Base-by-base conservation (phyloP, 129 eudicot species). In the Silybum marianum region DNA sequence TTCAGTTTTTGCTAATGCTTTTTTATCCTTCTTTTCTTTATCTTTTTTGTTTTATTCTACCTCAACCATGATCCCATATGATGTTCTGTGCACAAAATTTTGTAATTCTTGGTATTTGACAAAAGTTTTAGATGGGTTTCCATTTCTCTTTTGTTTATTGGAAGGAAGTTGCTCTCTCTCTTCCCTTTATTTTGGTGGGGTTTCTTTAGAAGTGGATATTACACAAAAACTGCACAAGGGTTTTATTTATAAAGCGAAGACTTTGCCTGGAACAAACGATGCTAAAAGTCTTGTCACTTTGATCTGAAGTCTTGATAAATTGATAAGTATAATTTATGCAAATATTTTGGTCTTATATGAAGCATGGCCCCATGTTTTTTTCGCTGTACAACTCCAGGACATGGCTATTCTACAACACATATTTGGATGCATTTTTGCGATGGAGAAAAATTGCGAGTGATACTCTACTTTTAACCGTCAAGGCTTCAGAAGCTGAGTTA, bases 21-120 rank as follows among this genome's bases (percentile, higher is more conserved):
- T 69, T 25, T 60, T 58, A 80, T 36, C 36, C 54, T 18, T 38
- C 74, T 63, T 66, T 75, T 54, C 25, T 7, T n/a, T n/a, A n/a
- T n/a, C n/a, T 18, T 69, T 6, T 69, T 8, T 77, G 69, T 83
- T 28, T 71, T 18, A 48, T 71, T 71, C 77, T 77, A 63, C 51
- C 84, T 38, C 19, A 75, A 83, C 63, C 69, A 83, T 72, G 18
- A 71, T 69, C 54, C 60, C 62, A 51, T 39, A n/a, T 51, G 81
- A 82, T 82, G 82, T 65, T 54, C 13, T 39, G 51, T 73, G 82
- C 78, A 77, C 67, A 30, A 77, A 70, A 39, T 6, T 51, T 11
- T 77, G 62, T 76, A 21, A 39, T 34, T 38, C 51, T 70, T 77
- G 78, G 62, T 60, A 54, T 77, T 71, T 79, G 73, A 62, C 34